These are phyloP conservation scores for Fusarium acutatum DNA, from an alignment of 2,329 filamentous ascomycete species.

Conservation along the genomic window DNA sequence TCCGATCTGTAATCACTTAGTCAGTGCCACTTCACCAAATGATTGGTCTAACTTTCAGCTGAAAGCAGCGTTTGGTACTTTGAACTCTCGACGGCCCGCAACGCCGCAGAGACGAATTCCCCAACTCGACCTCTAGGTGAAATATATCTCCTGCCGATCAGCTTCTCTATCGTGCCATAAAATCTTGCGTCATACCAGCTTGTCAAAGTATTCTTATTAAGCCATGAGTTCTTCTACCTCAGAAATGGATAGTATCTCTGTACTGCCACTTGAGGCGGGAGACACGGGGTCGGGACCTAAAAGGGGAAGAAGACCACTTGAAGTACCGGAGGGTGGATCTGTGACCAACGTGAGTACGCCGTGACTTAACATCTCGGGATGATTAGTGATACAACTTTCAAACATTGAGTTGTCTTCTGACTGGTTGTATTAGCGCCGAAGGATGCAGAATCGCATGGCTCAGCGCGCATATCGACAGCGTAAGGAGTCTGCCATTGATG, in stretches of 20 bases:
- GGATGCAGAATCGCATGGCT: constrained; percentile 12
- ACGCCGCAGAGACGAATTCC: not conserved
- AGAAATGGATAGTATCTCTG: not conserved
- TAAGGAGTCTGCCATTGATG: constrained; percentile 7
- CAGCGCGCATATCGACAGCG: constrained; percentile 13
- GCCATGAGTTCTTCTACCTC: not conserved
- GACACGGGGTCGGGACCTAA: not conserved
- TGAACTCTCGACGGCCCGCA: not conserved
- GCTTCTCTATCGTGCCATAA: not conserved
- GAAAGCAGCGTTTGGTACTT: not conserved
- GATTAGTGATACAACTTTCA: not conserved
- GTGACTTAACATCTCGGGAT: not conserved
- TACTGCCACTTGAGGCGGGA: not conserved
- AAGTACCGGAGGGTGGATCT: not conserved
- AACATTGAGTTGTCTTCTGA: not conserved
- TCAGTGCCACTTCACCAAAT: not conserved
- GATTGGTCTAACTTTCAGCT: not conserved
- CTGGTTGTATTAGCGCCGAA: not conserved
- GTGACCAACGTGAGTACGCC: not conserved
- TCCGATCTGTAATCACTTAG: not conserved
- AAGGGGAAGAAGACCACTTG: not conserved
- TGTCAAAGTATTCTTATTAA: not conserved
- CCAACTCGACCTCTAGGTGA: not conserved
- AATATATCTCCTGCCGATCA: not conserved
- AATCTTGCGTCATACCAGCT: not conserved